Evolutionary conservation across 2,329 filamentous ascomycete species (phyloP), one percentile per base, ranked within the genome.

Genomic region (Zasmidium cellare): DNA sequence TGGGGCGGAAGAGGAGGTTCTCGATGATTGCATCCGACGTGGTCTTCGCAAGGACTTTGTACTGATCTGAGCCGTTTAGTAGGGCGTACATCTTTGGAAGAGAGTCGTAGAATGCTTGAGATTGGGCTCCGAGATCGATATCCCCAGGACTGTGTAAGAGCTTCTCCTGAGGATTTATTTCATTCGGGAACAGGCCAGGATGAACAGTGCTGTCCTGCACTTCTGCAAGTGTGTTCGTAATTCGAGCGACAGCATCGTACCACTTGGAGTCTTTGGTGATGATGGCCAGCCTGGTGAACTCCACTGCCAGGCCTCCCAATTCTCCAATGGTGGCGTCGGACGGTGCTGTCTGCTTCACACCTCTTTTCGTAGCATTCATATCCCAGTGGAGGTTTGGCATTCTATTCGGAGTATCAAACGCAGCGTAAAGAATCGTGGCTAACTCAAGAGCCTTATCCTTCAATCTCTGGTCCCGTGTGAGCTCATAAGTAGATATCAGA

Each of bases 361-460:
- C 68, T 19, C 57, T 31, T 3, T 59, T 61, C 0, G 69, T 71
- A 63, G 64, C 69, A 53, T 76, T 77, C 81, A 82, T 85, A 52
- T 82, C 77, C 76, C 84, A 87, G 51, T 81, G 79, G 5, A 77
- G 77, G 46, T 84, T 75, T 0, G 87, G 87, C 80, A 90, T 84
- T n/a, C 81, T 80, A 67, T 86, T 87, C 1, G 84, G 83, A 9
- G 87, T 89, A 63, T 89, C 86, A 64, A 88, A 89, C 1, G 84
- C 84, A 23, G 82, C 80, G 68, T 88, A 86, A 22, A 90, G 75
- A 68, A 89, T 74, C 57, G 87, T 82, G 19, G 82, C 87, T 11
- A 89, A 77, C 72, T 89, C 84, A 1, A 78, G 75, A 1, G 87
- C 85, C 71, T 89, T 89, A 44, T 74, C 74, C 41, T 89, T 75